phyloP scores from a whole-genome alignment of 1,284 basidiomycete species.

The Agaricales sp. region DNA sequence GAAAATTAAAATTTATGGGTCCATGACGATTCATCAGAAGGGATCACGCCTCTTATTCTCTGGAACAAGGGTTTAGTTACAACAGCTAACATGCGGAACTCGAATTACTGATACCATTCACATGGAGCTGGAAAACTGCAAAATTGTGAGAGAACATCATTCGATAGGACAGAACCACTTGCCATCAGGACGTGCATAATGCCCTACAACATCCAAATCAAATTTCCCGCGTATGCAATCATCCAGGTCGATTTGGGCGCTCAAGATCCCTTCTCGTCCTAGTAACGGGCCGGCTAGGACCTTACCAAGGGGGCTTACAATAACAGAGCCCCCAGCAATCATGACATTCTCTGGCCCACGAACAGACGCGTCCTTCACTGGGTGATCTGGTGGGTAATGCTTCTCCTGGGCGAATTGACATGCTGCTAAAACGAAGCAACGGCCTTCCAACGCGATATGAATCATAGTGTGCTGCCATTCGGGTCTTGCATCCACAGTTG shows the following conservation, averaged over 20 bases:
- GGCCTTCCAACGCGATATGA: slow-evolving; percentile 68
- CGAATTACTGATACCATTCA: too few species aligned
- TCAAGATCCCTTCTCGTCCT: slow-evolving; percentile 50
- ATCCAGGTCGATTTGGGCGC: slow-evolving; percentile 54
- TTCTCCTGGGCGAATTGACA: slow-evolving; percentile 55
- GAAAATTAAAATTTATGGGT: too few species aligned
- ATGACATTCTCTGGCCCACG: slow-evolving; percentile 44
- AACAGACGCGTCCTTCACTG: slow-evolving; percentile 28
- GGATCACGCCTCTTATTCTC: too few species aligned
- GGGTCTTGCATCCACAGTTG: slow-evolving; percentile 59
- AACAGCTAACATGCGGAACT: too few species aligned
- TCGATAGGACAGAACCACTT: slow-evolving; percentile 14
- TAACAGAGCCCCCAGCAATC: slow-evolving; percentile 61
- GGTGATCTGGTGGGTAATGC: slow-evolving; percentile 49
- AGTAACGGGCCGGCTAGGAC: slow-evolving; percentile 61
- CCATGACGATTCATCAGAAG: too few species aligned
- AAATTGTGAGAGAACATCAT: neutral
- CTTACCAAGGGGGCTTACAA: slow-evolving; percentile 56
- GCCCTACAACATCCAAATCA: slow-evolving; percentile 62
- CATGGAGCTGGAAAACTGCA: neutral
- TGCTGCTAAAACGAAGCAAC: slow-evolving; percentile 64
- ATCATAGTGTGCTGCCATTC: slow-evolving; percentile 59
- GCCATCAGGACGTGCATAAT: slow-evolving; percentile 61
- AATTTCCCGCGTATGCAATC: slow-evolving; percentile 58
- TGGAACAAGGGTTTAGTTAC: too few species aligned